phyloP scores from a whole-genome alignment of 2,329 filamentous ascomycete genomes.

The Pseudogymnoascus sp. region DNA sequence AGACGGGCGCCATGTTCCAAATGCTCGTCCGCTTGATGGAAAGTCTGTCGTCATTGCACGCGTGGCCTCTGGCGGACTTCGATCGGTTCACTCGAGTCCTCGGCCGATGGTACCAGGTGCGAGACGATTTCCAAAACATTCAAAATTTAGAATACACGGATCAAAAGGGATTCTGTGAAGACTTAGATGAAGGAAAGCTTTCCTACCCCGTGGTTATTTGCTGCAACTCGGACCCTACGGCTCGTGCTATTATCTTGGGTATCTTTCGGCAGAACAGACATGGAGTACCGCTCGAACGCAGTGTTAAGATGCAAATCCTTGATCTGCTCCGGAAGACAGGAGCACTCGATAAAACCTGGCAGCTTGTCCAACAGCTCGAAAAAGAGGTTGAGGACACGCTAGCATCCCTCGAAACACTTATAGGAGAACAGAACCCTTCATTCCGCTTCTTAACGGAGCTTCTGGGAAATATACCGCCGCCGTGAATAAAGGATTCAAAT shows the following conservation, averaged over 20 bases:
- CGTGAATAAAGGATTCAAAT: not conserved
- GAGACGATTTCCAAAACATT: not conserved
- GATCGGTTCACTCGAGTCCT: not conserved
- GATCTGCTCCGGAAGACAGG: not conserved
- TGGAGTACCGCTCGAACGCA: not conserved
- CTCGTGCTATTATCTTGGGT: not conserved
- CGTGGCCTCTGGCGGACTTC: not conserved
- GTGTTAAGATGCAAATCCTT: not conserved
- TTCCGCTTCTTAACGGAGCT: not conserved
- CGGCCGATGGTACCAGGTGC: not conserved
- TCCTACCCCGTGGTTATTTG: constrained; percentile 6
- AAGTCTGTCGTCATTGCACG: not conserved
- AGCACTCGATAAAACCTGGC: not conserved
- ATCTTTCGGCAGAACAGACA: not conserved
- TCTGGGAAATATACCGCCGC: not conserved
- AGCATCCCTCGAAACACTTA: not conserved
- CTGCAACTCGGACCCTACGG: not conserved
- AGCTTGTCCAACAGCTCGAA: not conserved
- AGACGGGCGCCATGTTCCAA: not conserved
- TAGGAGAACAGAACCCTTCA: not conserved
- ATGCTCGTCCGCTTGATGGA: not conserved
- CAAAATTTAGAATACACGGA: not conserved
- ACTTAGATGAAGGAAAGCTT: constrained; percentile 12
- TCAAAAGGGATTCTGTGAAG: constrained; percentile 11
- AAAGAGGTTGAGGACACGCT: not conserved